Conservation (phyloP, 2,329 filamentous ascomycete species). For the Verticillium dahliae region DNA sequence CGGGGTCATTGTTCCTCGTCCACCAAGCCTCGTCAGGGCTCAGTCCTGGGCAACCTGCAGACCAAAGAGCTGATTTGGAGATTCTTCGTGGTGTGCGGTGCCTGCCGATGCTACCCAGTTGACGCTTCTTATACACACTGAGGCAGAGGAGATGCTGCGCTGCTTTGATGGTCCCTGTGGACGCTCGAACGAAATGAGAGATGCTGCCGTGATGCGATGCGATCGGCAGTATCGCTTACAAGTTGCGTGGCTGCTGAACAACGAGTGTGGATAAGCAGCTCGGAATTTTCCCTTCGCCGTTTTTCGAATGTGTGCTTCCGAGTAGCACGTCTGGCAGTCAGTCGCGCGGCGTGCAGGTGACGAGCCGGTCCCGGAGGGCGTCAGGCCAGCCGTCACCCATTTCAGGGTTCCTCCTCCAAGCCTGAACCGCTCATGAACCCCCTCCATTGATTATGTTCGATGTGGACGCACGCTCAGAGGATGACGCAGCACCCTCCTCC, state of each 20-base stretch:
- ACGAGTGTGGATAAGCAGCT: neutral
- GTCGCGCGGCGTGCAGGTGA: neutral
- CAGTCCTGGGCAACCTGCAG: neutral
- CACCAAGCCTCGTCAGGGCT: neutral
- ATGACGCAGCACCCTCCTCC: constrained; percentile 83
- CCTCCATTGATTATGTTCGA: neutral
- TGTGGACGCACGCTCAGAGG: constrained; percentile 47
- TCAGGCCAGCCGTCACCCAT: neutral
- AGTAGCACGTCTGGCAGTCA: neutral
- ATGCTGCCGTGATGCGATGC: neutral
- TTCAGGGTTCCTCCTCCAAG: neutral
- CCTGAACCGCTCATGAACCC: neutral
- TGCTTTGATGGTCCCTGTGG: neutral
- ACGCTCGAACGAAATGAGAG: neutral
- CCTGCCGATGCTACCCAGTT: neutral
- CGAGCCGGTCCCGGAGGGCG: neutral
- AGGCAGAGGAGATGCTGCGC: neutral
- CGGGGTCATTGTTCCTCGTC: neutral
- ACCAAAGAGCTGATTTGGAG: neutral
- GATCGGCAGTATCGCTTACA: neutral
- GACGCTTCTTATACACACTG: neutral
- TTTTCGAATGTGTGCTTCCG: neutral
- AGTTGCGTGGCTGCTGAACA: neutral
- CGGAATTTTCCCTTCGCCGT: neutral
- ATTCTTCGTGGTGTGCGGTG: neutral